Base-by-base conservation (phyloP, 805 yeast species). In the Kuraishia hungarica region DNA sequence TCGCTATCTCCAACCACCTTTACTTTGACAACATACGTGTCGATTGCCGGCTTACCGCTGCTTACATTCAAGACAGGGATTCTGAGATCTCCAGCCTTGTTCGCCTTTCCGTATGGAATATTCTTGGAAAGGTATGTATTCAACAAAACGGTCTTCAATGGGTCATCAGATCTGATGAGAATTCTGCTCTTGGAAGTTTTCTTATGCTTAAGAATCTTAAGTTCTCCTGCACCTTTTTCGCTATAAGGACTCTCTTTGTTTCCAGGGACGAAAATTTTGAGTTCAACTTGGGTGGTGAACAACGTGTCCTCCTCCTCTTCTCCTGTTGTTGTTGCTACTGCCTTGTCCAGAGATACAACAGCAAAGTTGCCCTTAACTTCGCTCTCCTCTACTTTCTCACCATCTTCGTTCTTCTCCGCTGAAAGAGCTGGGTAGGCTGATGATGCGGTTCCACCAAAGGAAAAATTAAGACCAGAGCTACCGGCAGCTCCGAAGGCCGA, bases 141-240 rank as follows among this genome's bases (percentile, higher is more conserved):
- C 57, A 93, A 70, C 51, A 93, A 68, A 17, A 91, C 84, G 61
- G 96, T 80, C 19, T 51, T 48, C 47, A 87, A 86, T 47, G 90
- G 84, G 28, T 97, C 97, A 55, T 92, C 98, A 0, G 97, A 89
- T 63, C 98, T 82, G 21, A 93, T 78, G 43, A 93, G 72, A 15
- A 89, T 71, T 67, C 98, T 82, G 2, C 84, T 66, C 64, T 89
- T 89, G 22, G 74, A 72, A 10, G 86, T 83, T 1, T 73, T 76
- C 53, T 78, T 78, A 62, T 86, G 77, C 56, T 78, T 82, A 55
- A 93, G 73, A 13, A 93, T 74, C 63, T 89, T 87, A 61, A 91
- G 74, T 53, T 86, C 92, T 2, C 98, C 98, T 2, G 91, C 74
- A 13, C 98, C 98, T 59, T 79, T 78, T 5, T 82, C 71, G 43